Evolutionary conservation across 2,329 filamentous ascomycete genomes (phyloP), one percentile per base, ranked within the genome.

Genomic region (Stylonectria norvegica): DNA sequence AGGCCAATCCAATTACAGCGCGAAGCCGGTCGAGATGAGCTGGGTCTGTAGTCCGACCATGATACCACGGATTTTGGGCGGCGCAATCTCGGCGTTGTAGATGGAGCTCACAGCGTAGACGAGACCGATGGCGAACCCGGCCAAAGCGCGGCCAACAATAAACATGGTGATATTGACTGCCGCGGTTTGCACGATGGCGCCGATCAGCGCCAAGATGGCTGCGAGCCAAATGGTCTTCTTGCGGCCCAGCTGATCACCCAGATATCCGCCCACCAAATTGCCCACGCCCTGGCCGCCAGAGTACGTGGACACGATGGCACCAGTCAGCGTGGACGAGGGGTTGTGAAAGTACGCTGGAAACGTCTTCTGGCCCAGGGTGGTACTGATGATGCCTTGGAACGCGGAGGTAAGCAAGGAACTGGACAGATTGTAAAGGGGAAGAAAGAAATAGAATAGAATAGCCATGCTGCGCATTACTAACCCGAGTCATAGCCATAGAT

Each of bases 41-140:
- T 25, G 22, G 22, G 22, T 25, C 12, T 25, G 22, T 12, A 45
- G 36, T 1, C 39, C 53, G 18, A 55, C 56, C 5, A 61, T 41
- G 18, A 55, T 52, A 1, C 47, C 58, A 7, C 58, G 49, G 20
- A 53, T 54, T 39, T 53, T 43, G 2, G 57, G 50, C 6, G 51
- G 53, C 3, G 51, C 45, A 4, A 61, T 38, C 42, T 61, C 57
- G 5, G 55, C 46, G n/a, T 59, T 39, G 38, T 61, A 61, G 11
- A 55, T 45, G 1, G 58, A 56, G 10, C 43, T 49, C 1, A 44
- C 47, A 3, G 55, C 43, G 18, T 50, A 48, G 8, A 60, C 42
- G 34, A 53, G 41, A 18, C 57, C 56, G 7, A 48, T 52, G 2
- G 56, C 51, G 20, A 52, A 42, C 3, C 58, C 57, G 2, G 56